Conservation (phyloP, 2,329 filamentous ascomycete species). For the Akanthomyces lecanii region DNA sequence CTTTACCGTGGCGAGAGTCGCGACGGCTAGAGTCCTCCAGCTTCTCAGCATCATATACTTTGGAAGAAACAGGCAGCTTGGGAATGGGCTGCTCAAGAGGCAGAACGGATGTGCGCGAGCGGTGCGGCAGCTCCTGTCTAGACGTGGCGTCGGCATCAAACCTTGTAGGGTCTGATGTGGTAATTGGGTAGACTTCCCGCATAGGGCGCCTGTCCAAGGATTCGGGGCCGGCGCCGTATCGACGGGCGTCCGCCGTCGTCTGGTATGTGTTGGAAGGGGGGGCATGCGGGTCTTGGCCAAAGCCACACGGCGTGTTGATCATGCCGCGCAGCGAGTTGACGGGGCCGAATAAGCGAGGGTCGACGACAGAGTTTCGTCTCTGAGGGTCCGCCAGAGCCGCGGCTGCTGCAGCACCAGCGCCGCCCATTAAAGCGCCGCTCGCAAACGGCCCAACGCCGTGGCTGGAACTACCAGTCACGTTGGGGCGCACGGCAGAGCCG, state of each 20-base stretch:
- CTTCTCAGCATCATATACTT: conserved; percentile 56
- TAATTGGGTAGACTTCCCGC: conserved; percentile 62
- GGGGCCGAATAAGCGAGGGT: conserved; percentile 56
- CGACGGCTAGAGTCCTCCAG: conserved; percentile 34
- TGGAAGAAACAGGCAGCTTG: conserved; percentile 64
- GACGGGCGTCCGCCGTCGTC: conserved; percentile 22
- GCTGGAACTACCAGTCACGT: conserved; percentile 19
- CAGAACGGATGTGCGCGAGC: conserved; percentile 53
- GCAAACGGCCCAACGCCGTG: conserved; percentile 29
- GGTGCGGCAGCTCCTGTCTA: conserved; percentile 37
- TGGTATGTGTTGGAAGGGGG: conserved; percentile 27
- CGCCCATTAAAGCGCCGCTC: conserved; percentile 10
- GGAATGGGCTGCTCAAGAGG: conserved; percentile 85
- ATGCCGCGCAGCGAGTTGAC: conserved; percentile 56
- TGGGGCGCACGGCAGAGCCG: conserved; percentile 24
- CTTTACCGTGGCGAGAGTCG: conserved; percentile 26
- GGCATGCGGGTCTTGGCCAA: conserved; percentile 34
- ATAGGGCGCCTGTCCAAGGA: conserved; percentile 34
- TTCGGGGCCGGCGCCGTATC: conserved; percentile 22
- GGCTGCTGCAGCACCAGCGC: conserved; percentile 34
- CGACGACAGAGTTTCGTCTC: conserved; percentile 49
- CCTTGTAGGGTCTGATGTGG: conserved; percentile 59
- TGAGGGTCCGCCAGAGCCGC: conserved; percentile 23
- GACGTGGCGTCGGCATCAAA: conserved; percentile 52
- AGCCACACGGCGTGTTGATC: conserved; percentile 53